A percentile compares a stretch with the other conserved stretches of the same genome.
phyloP scores from a whole-genome alignment of 140 eudicot genomes.

The Anethum foeniculum region DNA sequence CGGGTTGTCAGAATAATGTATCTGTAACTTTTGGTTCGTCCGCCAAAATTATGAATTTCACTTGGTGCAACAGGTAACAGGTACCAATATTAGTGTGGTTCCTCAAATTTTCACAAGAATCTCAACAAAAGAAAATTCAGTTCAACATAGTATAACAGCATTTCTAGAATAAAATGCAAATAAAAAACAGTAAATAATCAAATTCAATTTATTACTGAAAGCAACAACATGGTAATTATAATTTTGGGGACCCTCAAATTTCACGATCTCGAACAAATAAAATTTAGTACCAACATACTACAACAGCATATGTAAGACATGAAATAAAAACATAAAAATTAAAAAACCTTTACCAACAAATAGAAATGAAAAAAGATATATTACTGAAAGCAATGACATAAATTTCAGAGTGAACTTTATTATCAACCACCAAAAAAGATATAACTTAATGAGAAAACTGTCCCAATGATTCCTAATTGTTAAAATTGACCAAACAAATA shows the following conservation, averaged over 20 bases:
- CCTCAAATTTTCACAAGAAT: not conserved
- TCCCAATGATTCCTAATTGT: no score
- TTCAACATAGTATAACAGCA: not conserved
- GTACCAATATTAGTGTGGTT: not conserved
- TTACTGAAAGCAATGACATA: not conserved
- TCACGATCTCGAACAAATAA: not conserved
- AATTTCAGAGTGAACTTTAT: not conserved
- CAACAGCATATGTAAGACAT: not conserved
- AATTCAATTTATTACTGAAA: not conserved
- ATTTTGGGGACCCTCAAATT: not conserved
- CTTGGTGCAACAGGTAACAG: not conserved
- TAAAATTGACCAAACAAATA: not conserved
- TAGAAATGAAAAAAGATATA: not conserved
- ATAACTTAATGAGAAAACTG: no score
- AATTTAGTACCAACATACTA: not conserved
- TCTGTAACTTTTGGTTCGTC: not conserved
- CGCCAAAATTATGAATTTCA: not conserved
- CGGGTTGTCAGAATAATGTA: not conserved
- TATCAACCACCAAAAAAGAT: not conserved
- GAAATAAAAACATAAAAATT: not conserved
- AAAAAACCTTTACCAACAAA: not conserved
- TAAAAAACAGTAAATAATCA: not conserved
- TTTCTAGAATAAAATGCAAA: not conserved
- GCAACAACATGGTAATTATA: not conserved
- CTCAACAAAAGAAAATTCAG: not conserved